Evolutionary conservation across 257 asterid species (phyloP).

Genomic region (Gentiana straminea): DNA sequence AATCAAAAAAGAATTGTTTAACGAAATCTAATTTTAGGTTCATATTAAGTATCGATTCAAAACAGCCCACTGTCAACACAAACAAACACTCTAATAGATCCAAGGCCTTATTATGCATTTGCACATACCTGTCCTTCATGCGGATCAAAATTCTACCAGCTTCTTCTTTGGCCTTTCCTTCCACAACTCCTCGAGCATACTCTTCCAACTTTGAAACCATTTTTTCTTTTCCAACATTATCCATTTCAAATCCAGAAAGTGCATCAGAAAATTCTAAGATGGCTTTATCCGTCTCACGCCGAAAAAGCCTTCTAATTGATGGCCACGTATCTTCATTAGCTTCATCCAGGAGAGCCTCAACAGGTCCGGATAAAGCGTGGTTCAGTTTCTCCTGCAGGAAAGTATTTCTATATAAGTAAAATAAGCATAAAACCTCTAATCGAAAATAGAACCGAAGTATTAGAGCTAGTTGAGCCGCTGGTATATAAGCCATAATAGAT

Average conservation of each 20-base stretch:
- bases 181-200: slow-evolving; percentile 81
- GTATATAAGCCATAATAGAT: too few species aligned
- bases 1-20: too few species aligned
- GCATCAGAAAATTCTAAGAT: slow-evolving; percentile 49
- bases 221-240: slow-evolving; percentile 42
- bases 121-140: slow-evolving; percentile 78
- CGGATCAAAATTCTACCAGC: slow-evolving; percentile 86
- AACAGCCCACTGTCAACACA: too few species aligned
- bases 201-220: slow-evolving; percentile 56
- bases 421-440: too few species aligned
- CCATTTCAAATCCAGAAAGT: slow-evolving; percentile 84
- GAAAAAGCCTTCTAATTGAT: slow-evolving; percentile 68
- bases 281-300: slow-evolving; percentile 55
- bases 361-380: slow-evolving; percentile 70
- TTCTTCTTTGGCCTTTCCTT: slow-evolving; percentile 84
- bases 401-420: slow-evolving; percentile 4
- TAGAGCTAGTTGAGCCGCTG: too few species aligned
- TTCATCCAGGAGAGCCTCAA: slow-evolving; percentile 87
- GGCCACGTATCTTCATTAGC: slow-evolving; percentile 91
- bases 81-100: neutral
- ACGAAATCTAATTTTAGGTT: too few species aligned
- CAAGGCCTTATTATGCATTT: neutral
- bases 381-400: slow-evolving; percentile 62
- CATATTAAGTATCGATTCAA: too few species aligned
- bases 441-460: too few species aligned